phyloP scores from a whole-genome alignment of 1,284 basidiomycete species.

The Tranzscheliella williamsii region DNA sequence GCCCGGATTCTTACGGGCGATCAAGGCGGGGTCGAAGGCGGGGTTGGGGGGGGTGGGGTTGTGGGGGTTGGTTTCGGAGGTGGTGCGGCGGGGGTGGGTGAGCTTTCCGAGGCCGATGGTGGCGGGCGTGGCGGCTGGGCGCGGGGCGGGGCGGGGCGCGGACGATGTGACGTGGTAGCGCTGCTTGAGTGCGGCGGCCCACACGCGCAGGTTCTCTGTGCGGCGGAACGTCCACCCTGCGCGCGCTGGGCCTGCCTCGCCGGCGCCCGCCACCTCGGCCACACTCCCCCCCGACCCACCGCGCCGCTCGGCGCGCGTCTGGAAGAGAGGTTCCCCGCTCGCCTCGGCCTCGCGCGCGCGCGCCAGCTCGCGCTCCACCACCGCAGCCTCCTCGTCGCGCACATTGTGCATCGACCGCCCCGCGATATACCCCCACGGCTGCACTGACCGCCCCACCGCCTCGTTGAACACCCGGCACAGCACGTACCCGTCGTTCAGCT shows the following conservation, averaged over 20 bases:
- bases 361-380: conserved; percentile 36
- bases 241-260: conserved; percentile 1
- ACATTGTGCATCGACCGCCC: conserved; percentile 71
- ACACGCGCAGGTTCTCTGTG: conserved; percentile 41
- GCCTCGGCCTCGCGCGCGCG: conserved; percentile 58
- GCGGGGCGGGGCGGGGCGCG: background rate
- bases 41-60: background rate
- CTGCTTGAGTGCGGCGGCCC: conserved; percentile 38
- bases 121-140: background rate
- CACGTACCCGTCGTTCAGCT: conserved; percentile 69
- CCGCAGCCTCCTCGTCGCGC: conserved; percentile 61
- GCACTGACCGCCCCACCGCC: conserved; percentile 74
- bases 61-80: conserved; percentile 11
- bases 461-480: conserved; percentile 79
- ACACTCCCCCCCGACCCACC: conserved; percentile 1
- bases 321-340: background rate
- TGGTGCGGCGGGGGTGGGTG: conserved; percentile 18
- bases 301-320: conserved; percentile 8
- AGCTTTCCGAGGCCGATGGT: conserved; percentile 29
- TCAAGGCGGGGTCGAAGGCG: conserved; percentile 71
- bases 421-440: conserved; percentile 85
- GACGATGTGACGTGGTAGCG: conserved; percentile 36
- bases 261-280: background rate
- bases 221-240: conserved; percentile 42
- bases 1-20: conserved; percentile 73